These are phyloP conservation scores for Haematococcus lacustris DNA, from an alignment of 139 green algal genomes.

Conservation along the genomic window DNA sequence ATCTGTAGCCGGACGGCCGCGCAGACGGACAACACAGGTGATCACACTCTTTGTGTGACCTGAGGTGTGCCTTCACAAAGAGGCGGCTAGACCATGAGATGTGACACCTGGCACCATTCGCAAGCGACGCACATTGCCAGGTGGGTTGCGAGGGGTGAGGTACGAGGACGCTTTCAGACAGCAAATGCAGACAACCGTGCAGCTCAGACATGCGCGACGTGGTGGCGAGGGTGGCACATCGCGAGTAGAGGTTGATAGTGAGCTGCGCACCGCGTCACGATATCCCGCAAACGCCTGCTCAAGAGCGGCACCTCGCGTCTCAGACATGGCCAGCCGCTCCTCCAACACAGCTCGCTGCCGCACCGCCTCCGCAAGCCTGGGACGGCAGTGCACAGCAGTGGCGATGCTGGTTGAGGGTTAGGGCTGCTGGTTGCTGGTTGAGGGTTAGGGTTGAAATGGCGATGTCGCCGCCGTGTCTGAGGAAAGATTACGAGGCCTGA, in stretches of 20 bases:
- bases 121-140: not conserved
- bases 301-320: conserved; percentile 32
- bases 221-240: no score
- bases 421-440: not conserved
- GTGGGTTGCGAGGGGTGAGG: no score
- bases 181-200: no score
- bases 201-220: no score
- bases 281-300: conserved; percentile 37
- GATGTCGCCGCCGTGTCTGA: not conserved
- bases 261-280: no score
- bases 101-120: not conserved
- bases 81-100: not conserved
- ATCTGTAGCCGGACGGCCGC: not conserved
- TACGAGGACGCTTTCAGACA: no score
- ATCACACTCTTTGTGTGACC: not conserved
- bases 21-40: not conserved
- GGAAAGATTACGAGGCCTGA: not conserved
- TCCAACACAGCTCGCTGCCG: conserved; percentile 33
- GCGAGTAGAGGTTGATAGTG: no score
- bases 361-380: conserved; percentile 33
- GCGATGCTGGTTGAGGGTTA: not conserved
- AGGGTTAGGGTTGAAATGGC: not conserved
- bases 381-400: not conserved
- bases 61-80: not conserved
- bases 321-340: conserved; percentile 30